phyloP scores from a whole-genome alignment of 331 rosid genomes.

The Saraca asoca region DNA sequence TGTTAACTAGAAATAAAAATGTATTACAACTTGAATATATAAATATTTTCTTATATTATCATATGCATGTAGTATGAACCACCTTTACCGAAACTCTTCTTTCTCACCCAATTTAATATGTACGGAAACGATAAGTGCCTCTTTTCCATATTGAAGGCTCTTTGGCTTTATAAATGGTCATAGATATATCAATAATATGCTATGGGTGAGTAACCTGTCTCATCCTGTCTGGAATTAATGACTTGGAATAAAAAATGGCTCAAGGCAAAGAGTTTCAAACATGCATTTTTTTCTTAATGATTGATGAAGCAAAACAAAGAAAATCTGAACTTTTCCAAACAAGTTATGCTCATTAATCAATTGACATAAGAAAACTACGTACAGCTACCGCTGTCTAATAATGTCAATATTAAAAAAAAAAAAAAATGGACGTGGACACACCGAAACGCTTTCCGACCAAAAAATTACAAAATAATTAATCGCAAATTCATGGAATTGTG shows the following conservation, averaged over 20 bases:
- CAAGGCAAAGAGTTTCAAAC: conserved; percentile 36
- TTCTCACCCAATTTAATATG: no score
- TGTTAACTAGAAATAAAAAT: no score
- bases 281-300: conserved; percentile 39
- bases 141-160: no score
- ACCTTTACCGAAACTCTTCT: background rate
- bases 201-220: conserved; percentile 15
- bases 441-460: conserved; percentile 18
- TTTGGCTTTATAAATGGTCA: conserved; percentile 29
- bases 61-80: no score
- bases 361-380: conserved; percentile 3
- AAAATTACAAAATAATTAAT: conserved; percentile 11
- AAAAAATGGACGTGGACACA: background rate
- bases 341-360: conserved; percentile 20
- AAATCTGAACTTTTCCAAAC: conserved; percentile 22
- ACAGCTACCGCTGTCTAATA: background rate
- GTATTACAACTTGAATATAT: no score
- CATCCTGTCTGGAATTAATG: conserved; percentile 21
- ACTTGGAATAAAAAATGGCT: conserved; percentile 4
- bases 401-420: conserved; percentile 4
- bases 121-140: no score
- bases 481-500: background rate
- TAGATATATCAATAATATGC: conserved; percentile 2
- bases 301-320: conserved; percentile 32
- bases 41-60: no score